Percentiles rank a stretch among this genome's conserved stretches.
phyloP scores from a whole-genome alignment of 768 basidiomycete genomes.

The Tremella mesenterica region DNA sequence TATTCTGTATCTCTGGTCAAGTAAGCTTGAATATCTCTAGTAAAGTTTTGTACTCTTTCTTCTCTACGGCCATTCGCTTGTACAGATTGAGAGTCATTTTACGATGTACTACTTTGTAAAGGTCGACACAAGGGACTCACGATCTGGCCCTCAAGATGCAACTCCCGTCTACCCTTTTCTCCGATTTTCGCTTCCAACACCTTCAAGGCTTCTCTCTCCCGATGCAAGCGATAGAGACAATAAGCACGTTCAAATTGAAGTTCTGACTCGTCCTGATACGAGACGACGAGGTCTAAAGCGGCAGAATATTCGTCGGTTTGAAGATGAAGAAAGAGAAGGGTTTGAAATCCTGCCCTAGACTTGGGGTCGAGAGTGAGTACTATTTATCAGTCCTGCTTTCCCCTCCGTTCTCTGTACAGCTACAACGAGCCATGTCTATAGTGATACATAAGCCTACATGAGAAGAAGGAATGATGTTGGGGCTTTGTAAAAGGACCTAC shows the following conservation, averaged over 20 bases:
- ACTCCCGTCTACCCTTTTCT: conserved; percentile 51
- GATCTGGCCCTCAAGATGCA: conserved; percentile 80
- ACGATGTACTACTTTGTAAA: neutral
- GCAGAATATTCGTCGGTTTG: conserved; percentile 72
- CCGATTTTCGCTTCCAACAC: conserved; percentile 47
- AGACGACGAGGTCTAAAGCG: conserved; percentile 58
- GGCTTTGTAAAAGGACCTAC: conserved; percentile 47
- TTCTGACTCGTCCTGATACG: conserved; percentile 16
- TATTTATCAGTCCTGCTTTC: conserved; percentile 34
- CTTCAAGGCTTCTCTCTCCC: conserved; percentile 58
- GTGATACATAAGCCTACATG: neutral
- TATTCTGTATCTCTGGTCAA: conserved; percentile 61
- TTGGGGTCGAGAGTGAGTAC: conserved; percentile 61
- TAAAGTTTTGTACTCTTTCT: too few species aligned
- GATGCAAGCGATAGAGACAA: conserved; percentile 72
- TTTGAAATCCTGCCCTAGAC: conserved; percentile 60
- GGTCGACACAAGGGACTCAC: conserved; percentile 48
- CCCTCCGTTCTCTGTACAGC: neutral
- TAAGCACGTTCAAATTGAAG: conserved; percentile 67
- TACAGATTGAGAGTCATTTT: neutral
- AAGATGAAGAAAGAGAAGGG: conserved; percentile 76
- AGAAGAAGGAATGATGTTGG: neutral
- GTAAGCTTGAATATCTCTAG: conserved; percentile 4
- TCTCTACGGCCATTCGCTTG: too few species aligned
- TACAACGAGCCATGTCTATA: neutral